A percentile compares a stretch with the other conserved stretches of the same genome.
Conservation (phyloP, 2,329 filamentous ascomycete species). For the Cladosporium sphaerospermum region DNA sequence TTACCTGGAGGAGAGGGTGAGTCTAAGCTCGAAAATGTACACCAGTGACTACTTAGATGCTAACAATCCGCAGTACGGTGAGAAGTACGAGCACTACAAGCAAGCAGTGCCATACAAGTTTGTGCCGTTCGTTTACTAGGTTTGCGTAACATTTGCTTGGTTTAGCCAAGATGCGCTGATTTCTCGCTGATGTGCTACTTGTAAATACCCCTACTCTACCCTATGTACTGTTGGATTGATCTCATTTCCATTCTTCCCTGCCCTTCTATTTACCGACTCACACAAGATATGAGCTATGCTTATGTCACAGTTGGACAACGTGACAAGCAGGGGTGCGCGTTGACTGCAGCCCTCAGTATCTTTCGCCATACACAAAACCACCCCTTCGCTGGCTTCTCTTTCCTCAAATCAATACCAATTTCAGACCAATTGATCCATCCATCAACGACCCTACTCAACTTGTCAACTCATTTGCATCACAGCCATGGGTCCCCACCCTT, state of each 20-base stretch:
- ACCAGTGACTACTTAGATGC: background rate
- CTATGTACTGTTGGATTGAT: background rate
- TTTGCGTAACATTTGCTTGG: background rate
- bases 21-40: conserved; percentile 12
- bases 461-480: too few relatives aligned
- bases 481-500: too few relatives aligned
- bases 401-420: too few relatives aligned
- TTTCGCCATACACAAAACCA: too few relatives aligned
- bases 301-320: too few relatives aligned
- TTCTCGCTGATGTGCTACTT: background rate
- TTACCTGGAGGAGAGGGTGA: conserved; percentile 41
- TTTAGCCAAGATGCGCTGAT: background rate
- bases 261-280: too few relatives aligned
- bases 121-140: conserved; percentile 29
- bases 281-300: too few relatives aligned
- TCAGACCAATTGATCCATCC: too few relatives aligned
- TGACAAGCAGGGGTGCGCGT: too few relatives aligned
- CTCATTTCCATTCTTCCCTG: background rate
- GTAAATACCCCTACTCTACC: conserved; percentile 7
- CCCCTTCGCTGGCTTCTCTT: too few relatives aligned
- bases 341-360: too few relatives aligned
- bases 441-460: too few relatives aligned
- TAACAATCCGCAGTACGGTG: conserved; percentile 31
- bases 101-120: conserved; percentile 34
- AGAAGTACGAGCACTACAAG: conserved; percentile 34